Evolutionary conservation across 805 yeast species (phyloP), one percentile per base, ranked within the genome.

Genomic region (Barnettozyma botsteinii): DNA sequence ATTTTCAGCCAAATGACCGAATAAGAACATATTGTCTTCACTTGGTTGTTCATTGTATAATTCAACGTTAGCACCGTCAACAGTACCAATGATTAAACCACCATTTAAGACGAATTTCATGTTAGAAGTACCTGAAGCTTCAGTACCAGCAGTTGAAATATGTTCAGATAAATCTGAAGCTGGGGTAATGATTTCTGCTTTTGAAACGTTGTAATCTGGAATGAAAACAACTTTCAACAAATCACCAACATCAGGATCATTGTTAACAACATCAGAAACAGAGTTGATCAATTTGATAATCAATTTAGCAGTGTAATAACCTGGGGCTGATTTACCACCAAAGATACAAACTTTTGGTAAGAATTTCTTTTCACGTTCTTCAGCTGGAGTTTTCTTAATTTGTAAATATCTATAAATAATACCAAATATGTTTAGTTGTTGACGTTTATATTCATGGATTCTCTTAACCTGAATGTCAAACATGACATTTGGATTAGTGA

Each of bases 311-410:
- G 88, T 85, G 67, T 85, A 88, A 62, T 88, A 88, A 49, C 97
- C 97, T n/a, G 97, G 97, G 10, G 97, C 97, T 44, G 94, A 84
- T 65, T 89, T 88, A 59, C 97, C 97, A 50, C 97, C 97, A 62
- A 89, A 79, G 45, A 88, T 75, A 31, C 79, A 73, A 41, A 85
- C 93, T 57, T 82, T 85, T 44, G 96, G 81, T 60, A 73, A 78
- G 55, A 76, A 73, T 47, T 61, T 53, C 33, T 70, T 67, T 52
- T 70, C 67, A 55, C 83, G 70, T 63, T 86, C 82, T 41, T 74
- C 75, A 9, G 73, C 67, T 26, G 85, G 64, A 48, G 85, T 68
- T 34, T 74, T 67, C 66, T 87, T 87, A 62, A 88, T 80, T 48
- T 73, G 71, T 47, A 89, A 65, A 61, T 89, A 88, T 54, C 96